Evolutionary conservation across 495 filamentous ascomycete genomes (phyloP), one percentile per base, ranked within the genome.

Genomic region (Trichoderma reesei): DNA sequence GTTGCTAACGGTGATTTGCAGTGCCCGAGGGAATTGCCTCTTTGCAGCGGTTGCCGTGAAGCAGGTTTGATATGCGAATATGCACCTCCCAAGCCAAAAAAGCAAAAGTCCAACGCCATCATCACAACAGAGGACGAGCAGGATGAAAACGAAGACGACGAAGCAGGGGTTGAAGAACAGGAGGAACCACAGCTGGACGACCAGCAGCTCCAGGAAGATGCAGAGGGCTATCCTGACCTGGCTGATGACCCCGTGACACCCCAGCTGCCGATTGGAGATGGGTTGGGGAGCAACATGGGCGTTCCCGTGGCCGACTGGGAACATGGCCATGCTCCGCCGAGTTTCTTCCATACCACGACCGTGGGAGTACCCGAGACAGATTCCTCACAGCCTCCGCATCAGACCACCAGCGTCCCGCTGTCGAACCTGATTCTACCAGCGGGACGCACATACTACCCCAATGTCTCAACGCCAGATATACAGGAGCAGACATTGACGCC

Each of bases 261-360:
- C 9, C 44, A 64, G 6, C 42, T 59, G 48, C 63, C 63, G 5
- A 54, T 64, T 41, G 34, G 6, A 14, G 63, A 60, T 46, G 56
- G 6, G 0, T 10, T 56, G 16, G 20, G 26, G 34, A 56, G 34
- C 51, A 56, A 36, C 11, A 31, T 56, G 26, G 5, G 6, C 18
- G 51, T 56, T 34, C 6, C 20, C 34, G 26, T 56, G 13, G 51
- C 20, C 9, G 51, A 36, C 14, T 56, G 51, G 51, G 51, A 56
- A 31, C 14, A 14, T 26, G 11, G 34, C 51, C 20, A 56, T 56
- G 0, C 16, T 36, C 51, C 16, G 8, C 10, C 42, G 18, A 37
- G 13, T 13, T 63, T 54, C 38, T 63, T 63, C 33, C 44, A 34
- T 11, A 5, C 42, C 5, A 34, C 39, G 6, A 36, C 18, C 14